Percentiles rank a stretch among this genome's conserved stretches.
These are phyloP conservation scores for Schizochytrium sp. DNA, from an alignment of 108 stramenopile genomes.

Conservation along the genomic window DNA sequence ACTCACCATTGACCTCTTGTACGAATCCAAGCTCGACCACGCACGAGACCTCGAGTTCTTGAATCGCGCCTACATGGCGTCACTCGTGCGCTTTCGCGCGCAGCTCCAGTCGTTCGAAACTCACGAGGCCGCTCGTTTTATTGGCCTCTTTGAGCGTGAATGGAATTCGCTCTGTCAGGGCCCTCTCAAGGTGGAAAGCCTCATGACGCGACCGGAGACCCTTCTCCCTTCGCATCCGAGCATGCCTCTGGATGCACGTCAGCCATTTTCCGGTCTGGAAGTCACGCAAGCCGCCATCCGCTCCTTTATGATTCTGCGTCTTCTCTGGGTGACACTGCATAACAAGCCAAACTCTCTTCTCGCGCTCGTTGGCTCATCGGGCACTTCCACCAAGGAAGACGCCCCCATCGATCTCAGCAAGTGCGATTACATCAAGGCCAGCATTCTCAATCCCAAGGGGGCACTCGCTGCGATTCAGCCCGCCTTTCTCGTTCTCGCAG, in stretches of 20 bases:
- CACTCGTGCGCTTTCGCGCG: not conserved
- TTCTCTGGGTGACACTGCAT: not conserved
- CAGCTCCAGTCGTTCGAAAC: not conserved
- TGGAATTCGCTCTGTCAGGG: not conserved
- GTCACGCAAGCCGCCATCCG: not conserved
- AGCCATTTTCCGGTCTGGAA: not conserved
- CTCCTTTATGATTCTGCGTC: slow-evolving; percentile 1
- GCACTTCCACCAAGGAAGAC: not conserved
- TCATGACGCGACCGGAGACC: not conserved
- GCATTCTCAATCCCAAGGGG: not conserved
- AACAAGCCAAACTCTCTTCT: not conserved
- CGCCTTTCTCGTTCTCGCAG: not conserved
- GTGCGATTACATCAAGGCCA: not conserved
- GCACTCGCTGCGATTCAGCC: not conserved
- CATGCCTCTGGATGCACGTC: not conserved
- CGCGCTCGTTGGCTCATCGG: not conserved
- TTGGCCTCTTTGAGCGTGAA: not conserved
- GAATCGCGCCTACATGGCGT: not conserved
- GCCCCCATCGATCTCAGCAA: not conserved
- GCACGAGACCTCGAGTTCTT: not conserved
- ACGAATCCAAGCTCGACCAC: not conserved
- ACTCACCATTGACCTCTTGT: not conserved
- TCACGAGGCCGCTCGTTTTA: not conserved
- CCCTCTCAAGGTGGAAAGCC: not conserved
- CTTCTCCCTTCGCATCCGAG: not conserved